These are phyloP conservation scores for Marasmius oreades DNA, from an alignment of 1,284 basidiomycete species.

Conservation along the genomic window DNA sequence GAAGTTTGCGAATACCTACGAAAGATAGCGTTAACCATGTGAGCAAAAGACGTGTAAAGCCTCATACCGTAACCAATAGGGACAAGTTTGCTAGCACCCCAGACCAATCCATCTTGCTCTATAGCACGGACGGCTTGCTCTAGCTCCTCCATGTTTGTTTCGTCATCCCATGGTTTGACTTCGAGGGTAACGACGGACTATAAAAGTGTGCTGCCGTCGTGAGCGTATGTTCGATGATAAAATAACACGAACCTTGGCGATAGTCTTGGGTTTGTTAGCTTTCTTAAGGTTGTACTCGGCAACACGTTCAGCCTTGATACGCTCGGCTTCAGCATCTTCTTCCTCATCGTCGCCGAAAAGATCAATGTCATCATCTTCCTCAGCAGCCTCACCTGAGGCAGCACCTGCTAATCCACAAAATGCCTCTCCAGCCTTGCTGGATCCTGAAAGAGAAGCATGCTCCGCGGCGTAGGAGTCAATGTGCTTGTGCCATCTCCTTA, in stretches of 20 bases:
- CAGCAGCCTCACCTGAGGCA: slow-evolving; percentile 46
- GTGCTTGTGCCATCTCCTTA: slow-evolving; percentile 92
- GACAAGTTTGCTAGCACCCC: slow-evolving; percentile 91
- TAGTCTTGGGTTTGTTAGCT: slow-evolving; percentile 85
- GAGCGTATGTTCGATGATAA: neutral
- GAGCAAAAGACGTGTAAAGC: neutral
- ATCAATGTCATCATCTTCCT: slow-evolving; percentile 89
- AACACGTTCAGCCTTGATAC: slow-evolving; percentile 92
- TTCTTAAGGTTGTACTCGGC: slow-evolving; percentile 94
- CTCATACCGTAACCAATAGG: slow-evolving; percentile 84
- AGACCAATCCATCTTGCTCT: slow-evolving; percentile 89
- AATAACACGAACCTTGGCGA: slow-evolving; percentile 73
- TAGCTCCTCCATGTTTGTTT: slow-evolving; percentile 92
- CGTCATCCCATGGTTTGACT: slow-evolving; percentile 99
- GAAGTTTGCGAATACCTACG: slow-evolving; percentile 71
- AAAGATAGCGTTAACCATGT: slow-evolving; percentile 4
- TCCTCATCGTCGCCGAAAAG: slow-evolving; percentile 93
- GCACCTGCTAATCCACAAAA: slow-evolving; percentile 53
- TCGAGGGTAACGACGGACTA: slow-evolving; percentile 95
- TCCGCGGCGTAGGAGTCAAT: slow-evolving; percentile 86
- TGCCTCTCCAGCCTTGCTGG: slow-evolving; percentile 78
- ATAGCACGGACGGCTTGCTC: slow-evolving; percentile 86
- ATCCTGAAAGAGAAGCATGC: slow-evolving; percentile 77
- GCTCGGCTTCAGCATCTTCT: slow-evolving; percentile 91
- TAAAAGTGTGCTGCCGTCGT: neutral